Conservation (phyloP, 768 basidiomycete genomes). For the Termitomyces sp. region DNA sequence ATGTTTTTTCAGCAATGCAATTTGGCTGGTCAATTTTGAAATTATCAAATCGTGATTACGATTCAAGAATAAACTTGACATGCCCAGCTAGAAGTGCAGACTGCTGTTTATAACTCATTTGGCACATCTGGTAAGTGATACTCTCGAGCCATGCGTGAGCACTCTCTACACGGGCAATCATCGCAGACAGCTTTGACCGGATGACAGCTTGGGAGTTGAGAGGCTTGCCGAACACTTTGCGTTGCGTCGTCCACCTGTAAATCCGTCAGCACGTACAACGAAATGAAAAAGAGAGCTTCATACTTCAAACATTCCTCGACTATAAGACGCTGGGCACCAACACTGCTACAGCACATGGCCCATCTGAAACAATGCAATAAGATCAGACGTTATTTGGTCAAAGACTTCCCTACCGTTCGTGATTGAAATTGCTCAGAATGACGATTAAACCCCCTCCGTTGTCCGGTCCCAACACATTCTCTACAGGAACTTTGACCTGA, state of each 20-base stretch:
- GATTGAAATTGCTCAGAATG: conserved; percentile 76
- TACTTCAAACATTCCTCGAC: conserved; percentile 77
- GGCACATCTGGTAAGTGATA: conserved; percentile 83
- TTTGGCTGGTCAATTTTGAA: conserved; percentile 42
- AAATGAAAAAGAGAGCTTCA: conserved; percentile 13
- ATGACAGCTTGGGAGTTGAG: conserved; percentile 69
- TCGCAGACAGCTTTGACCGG: conserved; percentile 69
- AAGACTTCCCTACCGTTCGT: conserved; percentile 57
- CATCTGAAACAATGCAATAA: conserved; percentile 34
- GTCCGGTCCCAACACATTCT: conserved; percentile 55
- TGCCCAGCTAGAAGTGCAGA: conserved; percentile 72
- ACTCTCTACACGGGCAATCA: conserved; percentile 80
- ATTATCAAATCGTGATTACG: background rate
- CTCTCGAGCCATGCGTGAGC: conserved; percentile 87
- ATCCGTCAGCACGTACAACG: background rate
- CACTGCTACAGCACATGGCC: conserved; percentile 62
- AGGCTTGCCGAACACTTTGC: conserved; percentile 77
- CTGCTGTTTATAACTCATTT: conserved; percentile 82
- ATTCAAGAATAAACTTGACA: conserved; percentile 12
- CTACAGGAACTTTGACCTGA: conserved; percentile 42
- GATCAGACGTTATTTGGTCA: background rate
- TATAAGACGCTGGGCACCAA: conserved; percentile 54
- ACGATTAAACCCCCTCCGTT: conserved; percentile 44
- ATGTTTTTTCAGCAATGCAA: conserved; percentile 79
- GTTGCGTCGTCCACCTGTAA: conserved; percentile 68